Evolutionary conservation across 305 asterid genomes (phyloP).

Genomic region (Fraxinus platypoda): DNA sequence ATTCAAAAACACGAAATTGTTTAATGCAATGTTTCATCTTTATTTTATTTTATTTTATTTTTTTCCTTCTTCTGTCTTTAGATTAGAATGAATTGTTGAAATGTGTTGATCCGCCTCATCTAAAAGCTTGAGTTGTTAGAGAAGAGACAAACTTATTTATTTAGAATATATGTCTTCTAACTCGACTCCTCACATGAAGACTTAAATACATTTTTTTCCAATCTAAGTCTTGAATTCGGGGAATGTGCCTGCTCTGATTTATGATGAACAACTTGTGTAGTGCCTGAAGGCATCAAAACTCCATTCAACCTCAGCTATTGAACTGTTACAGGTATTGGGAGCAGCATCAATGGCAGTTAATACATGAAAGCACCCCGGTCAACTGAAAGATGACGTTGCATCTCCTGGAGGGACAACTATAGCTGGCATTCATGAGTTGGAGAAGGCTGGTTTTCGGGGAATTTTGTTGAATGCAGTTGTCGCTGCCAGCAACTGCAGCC

Average conservation of each 20-base stretch:
- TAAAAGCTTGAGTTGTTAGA: no score
- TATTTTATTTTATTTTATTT: not conserved
- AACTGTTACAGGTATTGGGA: slow-evolving; percentile 62
- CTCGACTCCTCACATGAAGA: not conserved
- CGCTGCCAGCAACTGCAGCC: no score
- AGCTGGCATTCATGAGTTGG: slow-evolving; percentile 86
- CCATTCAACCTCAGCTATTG: not conserved
- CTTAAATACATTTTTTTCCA: not conserved
- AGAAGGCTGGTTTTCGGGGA: slow-evolving; percentile 88
- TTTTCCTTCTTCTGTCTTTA: no score
- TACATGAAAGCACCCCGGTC: slow-evolving; percentile 78
- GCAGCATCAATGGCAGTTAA: slow-evolving; percentile 66
- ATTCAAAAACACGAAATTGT: not conserved
- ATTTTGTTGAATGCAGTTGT: slow-evolving; percentile 7
- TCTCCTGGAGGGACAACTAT: slow-evolving; percentile 94
- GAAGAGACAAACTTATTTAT: not conserved
- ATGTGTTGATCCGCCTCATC: not conserved
- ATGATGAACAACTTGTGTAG: not conserved
- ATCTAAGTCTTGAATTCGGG: not conserved
- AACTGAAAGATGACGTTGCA: slow-evolving; percentile 87
- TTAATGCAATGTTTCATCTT: not conserved
- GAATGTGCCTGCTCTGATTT: not conserved
- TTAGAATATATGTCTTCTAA: not conserved
- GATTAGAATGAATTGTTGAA: not conserved
- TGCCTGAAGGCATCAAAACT: not conserved